phyloP scores from a whole-genome alignment of 2,329 filamentous ascomycete genomes.

The Claviceps humidiphila region DNA sequence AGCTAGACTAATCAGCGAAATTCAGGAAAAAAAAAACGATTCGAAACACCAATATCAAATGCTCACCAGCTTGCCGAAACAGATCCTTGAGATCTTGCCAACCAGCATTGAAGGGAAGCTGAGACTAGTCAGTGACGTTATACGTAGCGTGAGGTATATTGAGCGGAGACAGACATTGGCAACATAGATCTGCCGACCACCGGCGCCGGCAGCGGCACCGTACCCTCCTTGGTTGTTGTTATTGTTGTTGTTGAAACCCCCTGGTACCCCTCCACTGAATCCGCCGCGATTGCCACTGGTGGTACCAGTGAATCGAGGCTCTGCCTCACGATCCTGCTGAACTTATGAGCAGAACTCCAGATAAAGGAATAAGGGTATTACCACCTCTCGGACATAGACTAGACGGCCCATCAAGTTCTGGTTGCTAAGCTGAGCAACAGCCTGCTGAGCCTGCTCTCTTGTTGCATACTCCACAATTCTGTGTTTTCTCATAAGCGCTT shows the following conservation, averaged over 20 bases:
- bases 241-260: slow-evolving; percentile 33
- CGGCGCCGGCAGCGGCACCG: slow-evolving; percentile 33
- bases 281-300: slow-evolving; percentile 50
- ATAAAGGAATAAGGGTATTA: slow-evolving; percentile 12
- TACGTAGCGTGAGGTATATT: background rate
- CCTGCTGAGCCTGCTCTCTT: slow-evolving; percentile 95
- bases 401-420: slow-evolving; percentile 97
- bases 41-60: background rate
- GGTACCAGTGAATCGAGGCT: slow-evolving; percentile 84
- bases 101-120: slow-evolving; percentile 95
- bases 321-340: slow-evolving; percentile 82
- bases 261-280: slow-evolving; percentile 39
- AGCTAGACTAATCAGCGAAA: slow-evolving; percentile 15
- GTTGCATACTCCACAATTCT: slow-evolving; percentile 99
- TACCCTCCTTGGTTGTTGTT: slow-evolving; percentile 31
- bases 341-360: slow-evolving; percentile 1
- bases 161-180: slow-evolving; percentile 77
- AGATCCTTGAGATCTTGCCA: slow-evolving; percentile 99
- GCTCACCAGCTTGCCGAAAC: slow-evolving; percentile 93
- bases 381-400: slow-evolving; percentile 94
- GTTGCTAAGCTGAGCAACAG: slow-evolving; percentile 96
- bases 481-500: background rate
- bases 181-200: slow-evolving; percentile 84
- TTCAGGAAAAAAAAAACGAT: background rate
- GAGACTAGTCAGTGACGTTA: slow-evolving; percentile 11